Percentiles rank a stretch among this genome's conserved stretches.
Conservation (phyloP, 129 eudicot genomes). For the Helianthus tuberosus region DNA sequence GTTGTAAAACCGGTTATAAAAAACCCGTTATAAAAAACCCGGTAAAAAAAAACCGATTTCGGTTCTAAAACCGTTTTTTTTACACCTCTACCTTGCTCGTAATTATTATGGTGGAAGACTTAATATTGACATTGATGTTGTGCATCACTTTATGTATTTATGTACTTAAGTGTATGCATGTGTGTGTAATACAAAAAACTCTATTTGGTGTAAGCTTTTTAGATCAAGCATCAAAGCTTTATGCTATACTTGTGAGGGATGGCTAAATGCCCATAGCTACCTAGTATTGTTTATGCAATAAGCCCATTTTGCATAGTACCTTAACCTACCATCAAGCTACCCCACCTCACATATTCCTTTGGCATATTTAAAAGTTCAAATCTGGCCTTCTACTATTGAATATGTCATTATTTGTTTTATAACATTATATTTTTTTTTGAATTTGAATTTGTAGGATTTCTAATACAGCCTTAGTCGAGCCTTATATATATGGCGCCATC, state of each 20-base stretch:
- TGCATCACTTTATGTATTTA: conserved; percentile 3
- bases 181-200: conserved; percentile 5
- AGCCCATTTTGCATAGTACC: conserved; percentile 31
- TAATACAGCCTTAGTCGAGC: too few relatives aligned
- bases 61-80: too few relatives aligned
- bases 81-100: too few relatives aligned
- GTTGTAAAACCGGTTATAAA: too few relatives aligned
- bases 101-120: background rate
- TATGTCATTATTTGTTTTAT: background rate
- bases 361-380: conserved; percentile 18
- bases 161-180: background rate
- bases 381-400: conserved; percentile 18
- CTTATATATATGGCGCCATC: too few relatives aligned
- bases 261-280: conserved; percentile 23
- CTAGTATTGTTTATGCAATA: conserved; percentile 18
- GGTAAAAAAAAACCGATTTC: too few relatives aligned
- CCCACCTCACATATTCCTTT: conserved; percentile 26
- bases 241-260: conserved; percentile 31
- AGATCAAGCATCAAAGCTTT: conserved; percentile 35
- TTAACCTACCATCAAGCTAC: conserved; percentile 32
- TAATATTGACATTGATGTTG: conserved; percentile 19
- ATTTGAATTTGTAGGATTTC: too few relatives aligned
- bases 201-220: conserved; percentile 30
- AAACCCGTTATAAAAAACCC: too few relatives aligned
- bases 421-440: too few relatives aligned